Evolutionary conservation across 1,284 basidiomycete genomes (phyloP), one percentile per base, ranked within the genome.

Genomic region (Rhodotorula sp.): DNA sequence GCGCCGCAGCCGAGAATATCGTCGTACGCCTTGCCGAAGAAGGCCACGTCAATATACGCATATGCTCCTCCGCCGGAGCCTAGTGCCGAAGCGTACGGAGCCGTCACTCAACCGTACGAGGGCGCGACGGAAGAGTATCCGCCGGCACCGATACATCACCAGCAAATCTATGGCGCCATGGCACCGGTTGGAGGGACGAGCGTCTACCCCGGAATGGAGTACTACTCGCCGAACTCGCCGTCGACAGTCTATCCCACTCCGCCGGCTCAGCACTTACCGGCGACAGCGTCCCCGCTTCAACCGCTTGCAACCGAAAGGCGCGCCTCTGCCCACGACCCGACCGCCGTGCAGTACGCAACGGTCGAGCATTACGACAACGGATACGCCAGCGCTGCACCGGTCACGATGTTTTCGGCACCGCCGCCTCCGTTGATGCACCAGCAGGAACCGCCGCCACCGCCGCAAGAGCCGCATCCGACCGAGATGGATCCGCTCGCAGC

Each of bases 111-210:
- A 15, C 16, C 26, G 26, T 26, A 14, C 54, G n/a, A 56, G n/a
- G 18, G 54, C 54, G 26, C 16, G 31, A 18, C 54, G 10, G 54
- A 18, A 2, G 54, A 21, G 18, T 34, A 31, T 12, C 18, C 59
- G 23, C 47, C 47, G 7, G 60, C 60, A 12, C 60, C 60, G 7
- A 29, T 34, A 16, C 60, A 49, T 23, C 39, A 47, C 23, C 58
- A 60, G 39, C 29, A 60, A 43, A 60, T 60, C 4, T 69, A 64
- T 21, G 61, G 65, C 43, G 64, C 67, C 23, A 47, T 52, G 62
- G 34, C 31, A 3, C 48, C 46, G 2, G 18, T 29, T 1, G 47
- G 29, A 5, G 58, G 43, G 5, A 20, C 20, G 14, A 23, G 29
- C 15, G 58, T 26, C n/a, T 60, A 60, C 23, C 43, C 58, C 16